Conservation (phyloP, 768 basidiomycete species). For the Lyophyllum atratum region DNA sequence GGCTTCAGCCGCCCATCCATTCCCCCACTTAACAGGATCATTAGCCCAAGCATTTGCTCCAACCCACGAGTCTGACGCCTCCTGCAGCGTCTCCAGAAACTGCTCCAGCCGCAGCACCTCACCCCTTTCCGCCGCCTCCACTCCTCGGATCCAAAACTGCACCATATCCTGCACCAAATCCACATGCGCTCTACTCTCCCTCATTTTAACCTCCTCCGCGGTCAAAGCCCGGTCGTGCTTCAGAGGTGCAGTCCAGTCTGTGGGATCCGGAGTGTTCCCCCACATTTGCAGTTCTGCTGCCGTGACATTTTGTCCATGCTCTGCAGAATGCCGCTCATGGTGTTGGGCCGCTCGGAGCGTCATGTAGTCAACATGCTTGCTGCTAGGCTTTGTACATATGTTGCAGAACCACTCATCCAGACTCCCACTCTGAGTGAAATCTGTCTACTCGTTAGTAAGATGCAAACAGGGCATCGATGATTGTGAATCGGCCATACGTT, state of each 20-base stretch:
- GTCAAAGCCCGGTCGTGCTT: conserved; percentile 22
- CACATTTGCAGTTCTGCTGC: conserved; percentile 18
- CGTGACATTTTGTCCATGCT: conserved; percentile 18
- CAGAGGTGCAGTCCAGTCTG: conserved; percentile 24
- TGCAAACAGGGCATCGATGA: not conserved
- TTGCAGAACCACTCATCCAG: conserved; percentile 35
- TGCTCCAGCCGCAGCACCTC: conserved; percentile 43
- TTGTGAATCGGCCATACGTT: conserved; percentile 10
- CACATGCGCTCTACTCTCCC: conserved; percentile 33
- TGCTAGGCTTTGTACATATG: conserved; percentile 43
- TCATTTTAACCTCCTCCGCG: conserved; percentile 29
- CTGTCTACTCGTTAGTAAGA: conserved; percentile 12
- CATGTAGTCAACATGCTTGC: conserved; percentile 34
- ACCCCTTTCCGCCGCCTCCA: conserved; percentile 49
- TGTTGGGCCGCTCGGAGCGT: conserved; percentile 21
- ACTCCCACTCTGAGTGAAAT: conserved; percentile 25
- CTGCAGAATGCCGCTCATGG: conserved; percentile 24
- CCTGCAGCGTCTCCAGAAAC: conserved; percentile 45
- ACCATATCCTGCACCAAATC: conserved; percentile 52
- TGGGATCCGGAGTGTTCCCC: conserved; percentile 21
- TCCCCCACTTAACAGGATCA: not conserved
- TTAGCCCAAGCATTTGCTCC: conserved; percentile 16
- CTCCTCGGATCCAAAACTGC: conserved; percentile 53
- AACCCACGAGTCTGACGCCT: conserved; percentile 24
- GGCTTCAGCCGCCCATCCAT: not conserved